Base-by-base conservation (phyloP, 306 rosid species). In the Quercus bicolor region DNA sequence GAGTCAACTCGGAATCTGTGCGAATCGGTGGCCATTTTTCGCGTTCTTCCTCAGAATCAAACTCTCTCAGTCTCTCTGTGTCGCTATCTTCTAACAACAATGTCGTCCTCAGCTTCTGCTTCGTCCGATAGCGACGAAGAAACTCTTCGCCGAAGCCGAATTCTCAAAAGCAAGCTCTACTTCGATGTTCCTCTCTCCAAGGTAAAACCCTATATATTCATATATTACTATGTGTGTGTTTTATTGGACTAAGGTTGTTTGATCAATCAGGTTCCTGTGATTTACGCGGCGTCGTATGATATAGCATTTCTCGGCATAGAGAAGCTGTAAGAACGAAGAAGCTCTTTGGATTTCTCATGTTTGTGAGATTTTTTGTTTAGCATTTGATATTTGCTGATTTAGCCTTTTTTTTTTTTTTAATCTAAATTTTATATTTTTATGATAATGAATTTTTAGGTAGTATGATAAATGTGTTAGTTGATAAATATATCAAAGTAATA, bases 281-380 rank as follows among this genome's bases (percentile, higher is more conserved):
- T 94, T 77, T 91, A 92, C 90, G 91, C 98, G 13, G 61, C 82
- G 1, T 81, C 89, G 4, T 94, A 94, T 72, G 89, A 94, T 56
- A 92, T 94, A 75, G 70, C 92, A 11, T 89, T 94, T 85, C 91
- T 92, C 68, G 98, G 97, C 81, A 75, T 94, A 1, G 98, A 94
- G 87, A 91, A 92, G 83, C 83, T 92, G 98, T 94, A 79, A 89
- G 97, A 79, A 65, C 76, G 0, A 0, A 40, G 45, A 40, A 40
- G 45, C 45, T 40, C 45, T 69, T 57, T 16, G 72, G 28, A 52
- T 71, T 1, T 43, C 78, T 56, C 59, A 53, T 1, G 24, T 56
- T 43, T 24, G 34, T 14, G 4, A 5, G 4, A 40, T 40, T 40
- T 37, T 16, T 37, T 15, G 34, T 26, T 5, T 24, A 13, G 69